Percentiles rank a stretch among this genome's conserved stretches.
Conservation (phyloP, 176 grass and related monocot species). For the Eragrostis nindensis region DNA sequence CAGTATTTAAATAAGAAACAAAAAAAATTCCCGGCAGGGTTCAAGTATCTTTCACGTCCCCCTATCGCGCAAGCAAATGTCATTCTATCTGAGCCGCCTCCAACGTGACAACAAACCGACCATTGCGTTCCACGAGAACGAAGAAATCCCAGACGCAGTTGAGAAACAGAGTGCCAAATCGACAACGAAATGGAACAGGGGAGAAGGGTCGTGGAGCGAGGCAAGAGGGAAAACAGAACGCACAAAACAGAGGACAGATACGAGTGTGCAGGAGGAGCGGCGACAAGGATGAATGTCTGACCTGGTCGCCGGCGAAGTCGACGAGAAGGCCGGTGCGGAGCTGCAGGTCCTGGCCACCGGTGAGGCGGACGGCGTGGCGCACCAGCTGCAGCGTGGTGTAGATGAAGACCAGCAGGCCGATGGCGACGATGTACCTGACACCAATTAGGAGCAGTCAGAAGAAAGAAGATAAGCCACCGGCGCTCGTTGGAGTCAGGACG, state of each 20-base stretch:
- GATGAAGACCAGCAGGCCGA: slow-evolving; percentile 62
- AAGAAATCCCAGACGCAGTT: no score
- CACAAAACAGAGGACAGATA: not conserved
- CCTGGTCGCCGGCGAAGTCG: slow-evolving; percentile 90
- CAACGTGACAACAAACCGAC: not conserved
- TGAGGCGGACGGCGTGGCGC: slow-evolving; percentile 59
- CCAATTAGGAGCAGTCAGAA: not conserved
- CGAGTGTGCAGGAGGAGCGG: not conserved
- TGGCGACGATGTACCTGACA: slow-evolving; percentile 72
- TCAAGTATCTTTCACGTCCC: slow-evolving; percentile 24
- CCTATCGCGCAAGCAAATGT: slow-evolving; percentile 25
- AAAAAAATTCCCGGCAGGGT: not conserved
- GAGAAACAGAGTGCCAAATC: not conserved
- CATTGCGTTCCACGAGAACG: not conserved
- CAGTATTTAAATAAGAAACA: not conserved
- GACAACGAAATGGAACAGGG: no score
- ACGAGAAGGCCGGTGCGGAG: slow-evolving; percentile 43
- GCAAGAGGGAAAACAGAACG: not conserved
- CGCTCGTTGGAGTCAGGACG: no score
- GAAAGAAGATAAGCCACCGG: no score
- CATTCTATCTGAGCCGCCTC: not conserved
- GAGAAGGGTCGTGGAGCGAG: not conserved
- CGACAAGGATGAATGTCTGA: not conserved
- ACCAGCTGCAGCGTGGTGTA: slow-evolving; percentile 73
- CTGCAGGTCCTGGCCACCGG: slow-evolving; percentile 63